phyloP scores from a whole-genome alignment of 2,329 filamentous ascomycete species.

The Geoglossum cookeanum region DNA sequence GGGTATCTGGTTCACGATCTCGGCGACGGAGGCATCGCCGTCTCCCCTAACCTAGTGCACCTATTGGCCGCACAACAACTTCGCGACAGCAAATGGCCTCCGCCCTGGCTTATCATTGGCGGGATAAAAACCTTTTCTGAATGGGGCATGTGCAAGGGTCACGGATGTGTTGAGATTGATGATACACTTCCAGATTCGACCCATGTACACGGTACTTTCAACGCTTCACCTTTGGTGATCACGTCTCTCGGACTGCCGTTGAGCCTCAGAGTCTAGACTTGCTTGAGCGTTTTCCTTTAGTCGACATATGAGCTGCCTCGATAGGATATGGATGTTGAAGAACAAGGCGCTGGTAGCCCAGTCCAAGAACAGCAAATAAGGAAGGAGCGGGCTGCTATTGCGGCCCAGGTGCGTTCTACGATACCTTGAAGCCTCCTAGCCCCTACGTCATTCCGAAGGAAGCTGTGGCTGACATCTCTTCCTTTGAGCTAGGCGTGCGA shows the following conservation, averaged over 20 bases:
- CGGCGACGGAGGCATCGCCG: background rate
- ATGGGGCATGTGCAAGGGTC: no score
- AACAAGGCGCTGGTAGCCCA: background rate
- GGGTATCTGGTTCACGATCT: background rate
- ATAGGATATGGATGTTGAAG: background rate
- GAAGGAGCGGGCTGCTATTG: constrained; percentile 5
- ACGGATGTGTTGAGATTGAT: background rate
- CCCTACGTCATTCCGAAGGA: background rate
- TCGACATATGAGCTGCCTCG: background rate
- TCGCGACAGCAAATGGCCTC: background rate
- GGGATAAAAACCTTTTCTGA: background rate
- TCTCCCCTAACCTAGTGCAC: background rate
- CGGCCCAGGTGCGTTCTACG: constrained; percentile 2
- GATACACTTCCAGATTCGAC: background rate
- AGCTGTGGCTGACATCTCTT: background rate
- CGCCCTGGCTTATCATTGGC: background rate
- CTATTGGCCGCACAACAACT: background rate
- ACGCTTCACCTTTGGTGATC: background rate
- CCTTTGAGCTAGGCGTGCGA: constrained; percentile 3
- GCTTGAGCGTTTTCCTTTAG: background rate
- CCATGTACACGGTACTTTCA: background rate
- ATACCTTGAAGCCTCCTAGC: background rate
- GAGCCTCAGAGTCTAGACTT: background rate
- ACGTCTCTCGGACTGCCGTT: background rate
- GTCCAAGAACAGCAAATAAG: constrained; percentile 1